phyloP scores from a whole-genome alignment of 2,329 filamentous ascomycete species.

The Thelonectria olida region DNA sequence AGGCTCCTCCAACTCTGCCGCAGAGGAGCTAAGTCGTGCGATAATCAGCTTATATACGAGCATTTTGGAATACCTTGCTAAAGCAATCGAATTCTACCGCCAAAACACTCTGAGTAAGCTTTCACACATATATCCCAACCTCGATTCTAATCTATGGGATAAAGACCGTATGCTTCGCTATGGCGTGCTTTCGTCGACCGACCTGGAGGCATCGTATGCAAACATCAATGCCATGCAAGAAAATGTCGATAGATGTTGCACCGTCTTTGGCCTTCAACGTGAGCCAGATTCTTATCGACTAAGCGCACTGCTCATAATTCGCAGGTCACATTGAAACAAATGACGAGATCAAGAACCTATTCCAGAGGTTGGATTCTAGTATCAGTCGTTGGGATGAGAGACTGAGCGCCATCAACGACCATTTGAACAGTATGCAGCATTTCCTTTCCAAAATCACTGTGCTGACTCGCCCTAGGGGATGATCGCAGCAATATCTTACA shows the following conservation, averaged over 20 bases:
- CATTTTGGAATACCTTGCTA: background rate
- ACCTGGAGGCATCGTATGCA: constrained; percentile 3
- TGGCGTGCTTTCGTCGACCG: background rate
- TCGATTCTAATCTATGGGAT: background rate
- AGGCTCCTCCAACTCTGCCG: background rate
- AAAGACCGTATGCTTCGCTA: background rate
- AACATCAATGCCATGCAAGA: background rate
- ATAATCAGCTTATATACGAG: background rate
- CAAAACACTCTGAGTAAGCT: background rate
- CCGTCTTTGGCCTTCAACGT: background rate
- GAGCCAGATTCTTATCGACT: background rate
- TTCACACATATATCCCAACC: no score
- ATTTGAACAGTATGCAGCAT: background rate
- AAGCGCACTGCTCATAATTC: background rate
- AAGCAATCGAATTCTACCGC: background rate
- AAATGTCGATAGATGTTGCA: background rate
- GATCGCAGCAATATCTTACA: background rate
- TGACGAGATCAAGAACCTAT: background rate
- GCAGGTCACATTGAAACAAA: background rate
- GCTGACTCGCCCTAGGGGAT: background rate
- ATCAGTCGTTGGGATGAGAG: background rate
- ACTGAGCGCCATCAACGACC: background rate
- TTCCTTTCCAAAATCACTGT: background rate
- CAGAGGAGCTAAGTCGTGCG: background rate
- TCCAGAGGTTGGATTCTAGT: background rate